Evolutionary conservation across 2,329 filamentous ascomycete genomes (phyloP).

Genomic region (Aspergillus udagawae): DNA sequence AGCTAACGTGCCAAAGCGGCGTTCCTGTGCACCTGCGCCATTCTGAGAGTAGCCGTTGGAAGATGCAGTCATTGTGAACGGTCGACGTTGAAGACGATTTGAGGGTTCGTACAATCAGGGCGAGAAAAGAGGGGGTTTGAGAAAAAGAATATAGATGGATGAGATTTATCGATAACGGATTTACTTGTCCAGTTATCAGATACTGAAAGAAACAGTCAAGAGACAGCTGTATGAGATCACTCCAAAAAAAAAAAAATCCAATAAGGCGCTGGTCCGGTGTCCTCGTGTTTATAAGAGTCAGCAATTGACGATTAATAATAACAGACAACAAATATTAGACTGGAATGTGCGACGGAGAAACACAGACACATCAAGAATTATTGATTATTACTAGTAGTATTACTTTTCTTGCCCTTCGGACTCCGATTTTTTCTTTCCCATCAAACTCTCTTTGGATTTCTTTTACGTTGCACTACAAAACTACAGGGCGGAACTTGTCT

Average conservation of each 20-base stretch:
- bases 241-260: background rate
- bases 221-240: background rate
- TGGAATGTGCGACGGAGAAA: background rate
- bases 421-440: background rate
- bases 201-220: background rate
- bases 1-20: conserved; percentile 86
- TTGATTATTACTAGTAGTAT: background rate
- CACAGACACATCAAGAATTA: too few species aligned
- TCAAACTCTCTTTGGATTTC: background rate
- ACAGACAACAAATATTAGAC: background rate
- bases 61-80: conserved; percentile 18
- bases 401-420: background rate
- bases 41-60: conserved; percentile 19
- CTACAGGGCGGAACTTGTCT: background rate
- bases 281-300: background rate
- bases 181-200: too few species aligned
- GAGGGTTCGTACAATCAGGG: background rate
- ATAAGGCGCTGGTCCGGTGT: background rate
- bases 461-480: background rate
- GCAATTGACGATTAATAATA: background rate
- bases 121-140: background rate
- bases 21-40: conserved; percentile 62
- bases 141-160: conserved; percentile 6
- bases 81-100: background rate
- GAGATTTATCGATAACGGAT: background rate